These are phyloP conservation scores for Chalara sp. DNA, from an alignment of 2,329 filamentous ascomycete species.

Conservation along the genomic window DNA sequence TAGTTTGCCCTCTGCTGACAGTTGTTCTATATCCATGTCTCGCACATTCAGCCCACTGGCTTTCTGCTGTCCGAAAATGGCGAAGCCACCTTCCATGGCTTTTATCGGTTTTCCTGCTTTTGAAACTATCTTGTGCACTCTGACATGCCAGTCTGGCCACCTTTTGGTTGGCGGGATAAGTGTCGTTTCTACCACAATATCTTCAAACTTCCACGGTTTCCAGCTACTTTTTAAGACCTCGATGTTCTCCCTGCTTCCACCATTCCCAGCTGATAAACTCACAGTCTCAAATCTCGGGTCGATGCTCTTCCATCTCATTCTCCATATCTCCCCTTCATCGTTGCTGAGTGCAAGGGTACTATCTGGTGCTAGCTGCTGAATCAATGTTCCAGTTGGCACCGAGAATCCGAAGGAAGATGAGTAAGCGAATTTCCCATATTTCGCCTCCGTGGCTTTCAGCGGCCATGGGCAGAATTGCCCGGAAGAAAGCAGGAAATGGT, in stretches of 20 bases:
- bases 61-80: slow-evolving; percentile 9
- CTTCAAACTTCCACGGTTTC: slow-evolving; percentile 9
- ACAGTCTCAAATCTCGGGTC: slow-evolving; percentile 5
- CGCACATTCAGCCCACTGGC: not conserved
- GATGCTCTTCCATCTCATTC: slow-evolving; percentile 16
- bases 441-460: slow-evolving; percentile 35
- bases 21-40: not conserved
- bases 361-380: slow-evolving; percentile 26
- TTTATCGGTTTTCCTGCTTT: slow-evolving; percentile 1
- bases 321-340: slow-evolving; percentile 20
- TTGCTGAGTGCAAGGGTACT: slow-evolving; percentile 18
- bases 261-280: not conserved
- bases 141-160: slow-evolving; percentile 33
- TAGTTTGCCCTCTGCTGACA: not conserved
- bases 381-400: slow-evolving; percentile 31
- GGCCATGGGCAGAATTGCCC: slow-evolving; percentile 33
- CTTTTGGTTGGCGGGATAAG: slow-evolving; percentile 28
- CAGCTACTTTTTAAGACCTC: slow-evolving; percentile 14
- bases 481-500: slow-evolving; percentile 37
- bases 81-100: slow-evolving; percentile 23
- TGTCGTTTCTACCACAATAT: slow-evolving; percentile 28
- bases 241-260: not conserved
- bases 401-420: slow-evolving; percentile 41
- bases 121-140: slow-evolving; percentile 26
- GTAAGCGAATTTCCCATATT: slow-evolving; percentile 42